These are phyloP conservation scores for Beauveria bassiana DNA, from an alignment of 2,329 filamentous ascomycete genomes.

Conservation along the genomic window DNA sequence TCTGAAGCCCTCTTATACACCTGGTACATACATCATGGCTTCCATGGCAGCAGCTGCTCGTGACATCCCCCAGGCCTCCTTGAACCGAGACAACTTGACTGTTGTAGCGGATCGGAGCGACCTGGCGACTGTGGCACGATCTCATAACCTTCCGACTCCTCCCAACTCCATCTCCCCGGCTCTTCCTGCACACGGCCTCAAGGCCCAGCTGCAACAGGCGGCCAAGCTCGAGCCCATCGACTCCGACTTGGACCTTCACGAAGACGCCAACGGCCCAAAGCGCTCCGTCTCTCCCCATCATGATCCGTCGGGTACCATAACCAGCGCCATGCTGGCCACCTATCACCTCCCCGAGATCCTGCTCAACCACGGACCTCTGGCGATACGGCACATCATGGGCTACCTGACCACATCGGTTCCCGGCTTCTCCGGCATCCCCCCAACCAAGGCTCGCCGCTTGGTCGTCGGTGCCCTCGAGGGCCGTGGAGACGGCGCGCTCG, in stretches of 20 bases:
- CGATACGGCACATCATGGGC: conserved; percentile 92
- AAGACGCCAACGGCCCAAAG: conserved; percentile 31
- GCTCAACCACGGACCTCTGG: conserved; percentile 79
- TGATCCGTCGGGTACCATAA: conserved; percentile 77
- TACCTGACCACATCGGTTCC: conserved; percentile 90
- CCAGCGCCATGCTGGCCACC: conserved; percentile 75
- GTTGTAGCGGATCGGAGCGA: conserved; percentile 61
- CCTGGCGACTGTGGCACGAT: conserved; percentile 51
- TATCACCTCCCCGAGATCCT: conserved; percentile 87
- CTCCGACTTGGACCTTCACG: conserved; percentile 80
- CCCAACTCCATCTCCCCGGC: conserved; percentile 92
- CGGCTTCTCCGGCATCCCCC: conserved; percentile 81
- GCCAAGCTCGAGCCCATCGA: conserved; percentile 60
- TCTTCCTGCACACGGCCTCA: conserved; percentile 73
- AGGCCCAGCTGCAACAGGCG: conserved; percentile 56
- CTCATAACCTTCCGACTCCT: conserved; percentile 72
- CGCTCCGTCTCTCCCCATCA: conserved; percentile 40
- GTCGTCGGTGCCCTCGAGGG: conserved; percentile 90
- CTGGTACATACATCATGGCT: conserved; percentile 49
- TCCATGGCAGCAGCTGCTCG: conserved; percentile 58
- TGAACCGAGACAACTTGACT: conserved; percentile 63
- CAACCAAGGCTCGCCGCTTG: conserved; percentile 80
- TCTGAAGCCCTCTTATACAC: conserved; percentile 34
- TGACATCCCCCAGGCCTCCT: conserved; percentile 57
- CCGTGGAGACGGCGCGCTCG: conserved; percentile 54